Conservation (phyloP, 306 rosid genomes). For the Vicia sativa region DNA sequence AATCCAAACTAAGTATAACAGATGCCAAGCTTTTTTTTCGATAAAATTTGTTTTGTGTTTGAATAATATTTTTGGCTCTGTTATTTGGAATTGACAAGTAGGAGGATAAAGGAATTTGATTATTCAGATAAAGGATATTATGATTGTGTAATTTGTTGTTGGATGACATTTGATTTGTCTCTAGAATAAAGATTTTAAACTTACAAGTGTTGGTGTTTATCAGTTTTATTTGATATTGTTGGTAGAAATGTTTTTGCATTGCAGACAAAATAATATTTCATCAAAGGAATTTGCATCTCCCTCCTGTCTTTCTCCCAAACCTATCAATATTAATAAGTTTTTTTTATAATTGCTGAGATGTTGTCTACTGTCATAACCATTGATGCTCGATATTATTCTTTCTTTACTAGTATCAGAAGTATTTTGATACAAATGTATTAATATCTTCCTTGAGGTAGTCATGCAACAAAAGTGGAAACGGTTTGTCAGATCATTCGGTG, state of each 20-base stretch:
- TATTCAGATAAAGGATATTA: conserved; percentile 11
- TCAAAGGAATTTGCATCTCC: too few species aligned
- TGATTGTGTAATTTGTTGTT: conserved; percentile 24
- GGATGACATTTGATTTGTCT: conserved; percentile 35
- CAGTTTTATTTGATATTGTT: background rate
- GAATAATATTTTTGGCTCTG: conserved; percentile 36
- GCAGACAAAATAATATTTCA: background rate
- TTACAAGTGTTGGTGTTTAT: conserved; percentile 6
- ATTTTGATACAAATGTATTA: too few species aligned
- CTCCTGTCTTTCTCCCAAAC: too few species aligned
- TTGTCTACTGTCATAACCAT: too few species aligned
- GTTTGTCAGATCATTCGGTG: too few species aligned
- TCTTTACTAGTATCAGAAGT: too few species aligned
- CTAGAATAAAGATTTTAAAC: conserved; percentile 27
- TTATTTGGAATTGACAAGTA: conserved; percentile 33
- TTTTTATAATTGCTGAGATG: too few species aligned
- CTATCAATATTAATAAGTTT: background rate
- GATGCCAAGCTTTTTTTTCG: background rate
- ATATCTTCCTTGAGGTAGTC: too few species aligned
- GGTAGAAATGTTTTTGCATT: background rate
- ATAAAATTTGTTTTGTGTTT: conserved; percentile 13
- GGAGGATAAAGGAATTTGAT: conserved; percentile 15
- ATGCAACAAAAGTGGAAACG: too few species aligned
- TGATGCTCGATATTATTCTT: too few species aligned
- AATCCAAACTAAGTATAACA: conserved; percentile 55